Percentiles rank a stretch among this genome's conserved stretches.
These are phyloP conservation scores for Rosa persica DNA, from an alignment of 306 rosid genomes.

Conservation along the genomic window DNA sequence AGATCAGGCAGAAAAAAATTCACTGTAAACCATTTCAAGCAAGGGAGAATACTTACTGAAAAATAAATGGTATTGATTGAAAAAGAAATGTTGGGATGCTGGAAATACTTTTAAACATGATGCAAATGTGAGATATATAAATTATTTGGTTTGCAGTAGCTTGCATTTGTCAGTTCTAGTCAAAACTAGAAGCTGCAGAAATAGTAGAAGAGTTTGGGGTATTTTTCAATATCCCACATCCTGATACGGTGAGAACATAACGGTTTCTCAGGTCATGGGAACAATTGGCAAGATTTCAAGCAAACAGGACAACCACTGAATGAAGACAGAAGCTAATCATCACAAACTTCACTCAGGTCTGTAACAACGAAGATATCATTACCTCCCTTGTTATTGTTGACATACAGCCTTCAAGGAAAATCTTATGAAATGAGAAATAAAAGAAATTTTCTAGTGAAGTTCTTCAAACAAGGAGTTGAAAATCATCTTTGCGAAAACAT, in stretches of 20 bases:
- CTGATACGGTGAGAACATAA: conserved; percentile 72
- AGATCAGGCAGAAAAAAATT: neutral
- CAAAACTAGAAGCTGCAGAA: conserved; percentile 58
- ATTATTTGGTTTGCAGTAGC: conserved; percentile 19
- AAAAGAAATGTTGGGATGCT: neutral
- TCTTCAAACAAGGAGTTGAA: neutral
- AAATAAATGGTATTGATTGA: neutral
- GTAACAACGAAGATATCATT: conserved; percentile 14
- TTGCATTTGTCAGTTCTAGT: conserved; percentile 42
- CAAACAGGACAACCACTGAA: conserved; percentile 54
- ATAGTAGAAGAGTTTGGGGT: conserved; percentile 74
- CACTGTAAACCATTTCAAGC: neutral
- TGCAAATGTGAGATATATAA: neutral
- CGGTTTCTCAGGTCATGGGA: conserved; percentile 61
- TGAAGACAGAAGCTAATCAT: conserved; percentile 58
- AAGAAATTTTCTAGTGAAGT: neutral
- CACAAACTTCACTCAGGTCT: conserved; percentile 61
- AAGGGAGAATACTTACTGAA: neutral
- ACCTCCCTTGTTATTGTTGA: neutral
- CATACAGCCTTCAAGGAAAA: neutral
- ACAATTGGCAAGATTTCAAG: conserved; percentile 66
- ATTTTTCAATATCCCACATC: conserved; percentile 64
- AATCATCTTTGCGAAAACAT: neutral
- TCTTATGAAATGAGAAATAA: neutral
- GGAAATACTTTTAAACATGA: neutral